Base-by-base conservation (phyloP, 2,329 filamentous ascomycete genomes). In the Arthrobotrys iridis region DNA sequence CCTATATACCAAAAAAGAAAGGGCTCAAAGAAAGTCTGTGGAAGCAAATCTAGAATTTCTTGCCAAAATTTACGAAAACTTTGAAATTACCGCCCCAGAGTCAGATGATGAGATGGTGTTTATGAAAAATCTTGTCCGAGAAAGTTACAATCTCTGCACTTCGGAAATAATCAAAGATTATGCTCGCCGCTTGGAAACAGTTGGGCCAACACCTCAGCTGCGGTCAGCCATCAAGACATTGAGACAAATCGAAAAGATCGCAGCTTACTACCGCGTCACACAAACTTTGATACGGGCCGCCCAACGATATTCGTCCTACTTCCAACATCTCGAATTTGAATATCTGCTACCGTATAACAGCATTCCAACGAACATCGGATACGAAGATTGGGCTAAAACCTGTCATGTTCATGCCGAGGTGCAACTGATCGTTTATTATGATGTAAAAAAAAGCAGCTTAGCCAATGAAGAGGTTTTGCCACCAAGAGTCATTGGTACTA, bases 331-430 rank as follows among this genome's bases (percentile, higher is more conserved):
- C 11, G 35, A 41, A 0, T 62, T 70, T 35, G 18, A 33, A 33
- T 70, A 62, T 28, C 45, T 70, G 13, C 35, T 33, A 45, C 65
- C 55, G 8, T 70, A 62, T 15, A 1, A 43, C 7, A 20, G 55
- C 11, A 41, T 62, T 22, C 15, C 65, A 7, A 70, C 65, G 8
- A 35, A 18, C 4, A 62, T 70, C 24, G 55, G 55, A 2, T 62
- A 70, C n/a, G 65, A 70, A 20, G 30, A 35, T 4, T 70, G 65
- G 65, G 65, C 65, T 1, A 70, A 60, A 10, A 62, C 55, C 3
- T 60, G 37, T 10, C 83, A 82, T 50, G 81, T 86, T 26, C 85
- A 87, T 68, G 84, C 85, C 3, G 84, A 86, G 77, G 81, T 87
- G 15, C 84, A 86, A 67, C 81, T 87, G n/a, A 66, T 85, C 4